Base-by-base conservation (phyloP, 1,284 basidiomycete genomes). In the Heliocybe sulcata region DNA sequence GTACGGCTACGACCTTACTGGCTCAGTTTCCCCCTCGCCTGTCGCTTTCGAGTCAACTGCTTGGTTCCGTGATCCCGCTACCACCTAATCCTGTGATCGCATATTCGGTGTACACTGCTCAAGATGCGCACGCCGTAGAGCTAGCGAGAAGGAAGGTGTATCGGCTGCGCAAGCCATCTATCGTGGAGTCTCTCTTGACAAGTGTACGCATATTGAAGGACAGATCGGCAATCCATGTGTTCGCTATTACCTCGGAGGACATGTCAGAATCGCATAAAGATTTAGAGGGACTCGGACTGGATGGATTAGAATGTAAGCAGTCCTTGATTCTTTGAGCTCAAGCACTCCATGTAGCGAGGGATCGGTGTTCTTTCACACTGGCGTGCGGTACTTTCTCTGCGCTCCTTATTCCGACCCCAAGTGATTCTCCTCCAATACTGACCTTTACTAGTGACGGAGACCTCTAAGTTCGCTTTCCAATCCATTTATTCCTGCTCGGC, bases 401-500 rank as follows among this genome's bases (percentile, higher is more conserved):
- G 16, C 16, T 9, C 33, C 16, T 35, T 35, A 35, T 35, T 35
- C 33, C 33, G 33, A 9, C 9, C 33, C 16, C 33, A 16, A 35
- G 33, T 16, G 72, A 6, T n/a, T n/a, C n/a, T n/a, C n/a, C n/a
- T n/a, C n/a, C n/a, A n/a, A n/a, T n/a, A n/a, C 67, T 87, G 52
- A 65, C 67, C 54, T 66, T 85, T 86, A 65, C 69, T 51, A 69
- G 68, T 61, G 31, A 45, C 57, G 3, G 63, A 66, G 51, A 52
- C 63, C 1, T 64, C 59, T 12, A 59, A 62, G 20, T 83, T 84
- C 61, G 64, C 70, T 16, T 75, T 78, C 19, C 67, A 73, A 50
- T 71, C 73, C 63, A 59, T 79, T 20, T 83, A 82, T 67, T 77
- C 81, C 12, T 82, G 80, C 61, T 81, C 77, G 27, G 58, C 66